Conservation (phyloP, 306 rosid genomes). For the Sindora glabra region DNA sequence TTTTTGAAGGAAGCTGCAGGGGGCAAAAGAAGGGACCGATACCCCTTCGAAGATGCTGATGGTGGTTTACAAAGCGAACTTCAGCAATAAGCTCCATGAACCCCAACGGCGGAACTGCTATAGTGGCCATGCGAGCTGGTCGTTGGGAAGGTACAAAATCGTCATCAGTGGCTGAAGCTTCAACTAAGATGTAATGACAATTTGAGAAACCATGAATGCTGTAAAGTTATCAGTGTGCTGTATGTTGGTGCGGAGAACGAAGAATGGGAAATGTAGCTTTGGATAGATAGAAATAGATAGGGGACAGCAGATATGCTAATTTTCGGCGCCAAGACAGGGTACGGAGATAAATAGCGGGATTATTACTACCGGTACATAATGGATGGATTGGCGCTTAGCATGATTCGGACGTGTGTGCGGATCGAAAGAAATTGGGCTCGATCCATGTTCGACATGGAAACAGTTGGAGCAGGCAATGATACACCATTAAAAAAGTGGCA, state of each 20-base stretch:
- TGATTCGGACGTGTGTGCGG: no score
- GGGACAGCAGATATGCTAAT: neutral
- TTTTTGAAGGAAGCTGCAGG: slow-evolving; percentile 27
- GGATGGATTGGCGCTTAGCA: neutral
- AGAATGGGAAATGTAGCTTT: neutral
- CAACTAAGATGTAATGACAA: slow-evolving; percentile 1
- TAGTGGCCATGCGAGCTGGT: slow-evolving; percentile 12
- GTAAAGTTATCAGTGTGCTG: neutral
- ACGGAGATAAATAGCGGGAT: neutral
- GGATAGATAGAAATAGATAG: slow-evolving; percentile 11
- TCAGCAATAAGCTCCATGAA: slow-evolving; percentile 50
- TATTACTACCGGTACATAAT: neutral
- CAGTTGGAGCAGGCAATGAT: no score
- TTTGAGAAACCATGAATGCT: neutral
- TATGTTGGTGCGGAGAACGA: neutral
- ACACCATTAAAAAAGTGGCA: no score
- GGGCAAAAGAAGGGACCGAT: slow-evolving; percentile 22
- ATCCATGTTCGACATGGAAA: no score
- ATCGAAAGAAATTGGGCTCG: no score
- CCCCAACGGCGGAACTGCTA: slow-evolving; percentile 12
- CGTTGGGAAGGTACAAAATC: slow-evolving; percentile 3
- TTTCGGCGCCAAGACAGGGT: neutral
- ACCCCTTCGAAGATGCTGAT: slow-evolving; percentile 22
- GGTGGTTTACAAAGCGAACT: slow-evolving; percentile 29
- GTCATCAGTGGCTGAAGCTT: slow-evolving; percentile 21